Evolutionary conservation across 768 basidiomycete species (phyloP), one percentile per base, ranked within the genome.

Genomic region (Hericium alpestre): DNA sequence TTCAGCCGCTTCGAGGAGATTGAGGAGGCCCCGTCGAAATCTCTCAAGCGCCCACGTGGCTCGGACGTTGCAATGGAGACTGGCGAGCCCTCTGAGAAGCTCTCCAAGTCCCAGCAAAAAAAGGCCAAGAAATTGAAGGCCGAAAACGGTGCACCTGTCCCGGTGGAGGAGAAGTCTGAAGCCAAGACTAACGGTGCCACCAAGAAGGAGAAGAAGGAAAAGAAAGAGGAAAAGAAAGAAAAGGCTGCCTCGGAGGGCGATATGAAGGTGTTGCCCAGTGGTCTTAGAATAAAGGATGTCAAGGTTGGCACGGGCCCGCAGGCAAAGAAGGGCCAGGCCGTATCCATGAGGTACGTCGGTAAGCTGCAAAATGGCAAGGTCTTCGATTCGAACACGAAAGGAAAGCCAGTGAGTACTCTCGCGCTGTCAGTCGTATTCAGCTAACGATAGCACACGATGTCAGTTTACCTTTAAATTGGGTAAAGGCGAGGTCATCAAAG

Each of bases 341-440:
- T 96, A 51, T 75, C 74, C 55, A 90, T 98, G 86, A 78, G 95
- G 57, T 98, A 97, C 72, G 85, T 98, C 64, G 95, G 95, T 62
- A 95, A 93, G 74, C 76, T 96, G 46, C 69, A 73, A 53, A 82
- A 84, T 59, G 88, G 87, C 63, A 85, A 82, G 63, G 61, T 83
- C 18, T 93, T 93, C 62, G 91, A 93, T 72, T 75, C 78, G 62
- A 93, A 93, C 70, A 80, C 76, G 62, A 86, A 83, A 69, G 94
- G 94, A 63, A 86, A 87, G 65, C 91, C 93, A 23, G 90, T 95
- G 67, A 66, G 85, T 72, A 15, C 25, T 51, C 43, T 50, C 67
- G 32, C 9, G 8, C 32, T 9, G 9, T 32, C 32, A 32, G 32
- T 32, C 32, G 32, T 32, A 32, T 32, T 32, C 8, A 10, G 32